phyloP scores from a whole-genome alignment of 2,329 filamentous ascomycete species.

The Xylariales sp. region DNA sequence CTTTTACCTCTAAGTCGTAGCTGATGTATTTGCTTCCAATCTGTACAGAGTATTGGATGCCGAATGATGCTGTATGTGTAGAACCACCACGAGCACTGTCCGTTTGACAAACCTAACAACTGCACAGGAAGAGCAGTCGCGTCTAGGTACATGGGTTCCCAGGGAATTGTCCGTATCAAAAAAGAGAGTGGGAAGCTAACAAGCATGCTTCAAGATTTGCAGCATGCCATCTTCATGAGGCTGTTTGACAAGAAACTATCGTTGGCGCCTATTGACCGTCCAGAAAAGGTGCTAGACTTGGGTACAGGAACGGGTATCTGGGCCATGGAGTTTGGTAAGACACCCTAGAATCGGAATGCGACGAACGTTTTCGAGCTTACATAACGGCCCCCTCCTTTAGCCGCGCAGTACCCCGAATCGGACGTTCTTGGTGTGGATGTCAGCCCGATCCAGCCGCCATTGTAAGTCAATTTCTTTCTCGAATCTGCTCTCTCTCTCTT shows the following conservation, averaged over 20 bases:
- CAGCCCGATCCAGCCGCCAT: slow-evolving; percentile 18
- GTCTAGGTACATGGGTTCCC: too few species aligned
- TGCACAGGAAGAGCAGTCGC: slow-evolving; percentile 6
- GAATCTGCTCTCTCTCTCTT: not conserved
- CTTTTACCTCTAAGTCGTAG: too few species aligned
- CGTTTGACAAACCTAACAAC: not conserved
- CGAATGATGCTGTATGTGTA: slow-evolving; percentile 16
- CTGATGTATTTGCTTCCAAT: too few species aligned
- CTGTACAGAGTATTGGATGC: slow-evolving; percentile 21
- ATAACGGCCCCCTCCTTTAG: too few species aligned
- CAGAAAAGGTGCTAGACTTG: slow-evolving; percentile 18
- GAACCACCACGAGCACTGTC: accelerated
- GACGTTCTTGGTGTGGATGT: slow-evolving; percentile 18
- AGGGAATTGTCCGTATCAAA: too few species aligned
- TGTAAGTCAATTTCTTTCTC: slow-evolving; percentile 4
- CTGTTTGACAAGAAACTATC: too few species aligned
- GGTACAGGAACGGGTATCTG: too few species aligned
- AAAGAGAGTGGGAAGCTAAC: too few species aligned
- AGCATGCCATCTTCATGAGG: too few species aligned
- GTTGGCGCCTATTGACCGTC: slow-evolving; percentile 13
- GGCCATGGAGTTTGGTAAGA: slow-evolving; percentile 17
- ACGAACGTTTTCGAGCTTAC: not conserved
- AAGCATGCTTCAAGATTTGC: too few species aligned
- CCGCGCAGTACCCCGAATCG: slow-evolving; percentile 14
- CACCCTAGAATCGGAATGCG: too few species aligned